Base-by-base conservation (phyloP, 2,329 filamentous ascomycete species). In the Fusarium falciforme region DNA sequence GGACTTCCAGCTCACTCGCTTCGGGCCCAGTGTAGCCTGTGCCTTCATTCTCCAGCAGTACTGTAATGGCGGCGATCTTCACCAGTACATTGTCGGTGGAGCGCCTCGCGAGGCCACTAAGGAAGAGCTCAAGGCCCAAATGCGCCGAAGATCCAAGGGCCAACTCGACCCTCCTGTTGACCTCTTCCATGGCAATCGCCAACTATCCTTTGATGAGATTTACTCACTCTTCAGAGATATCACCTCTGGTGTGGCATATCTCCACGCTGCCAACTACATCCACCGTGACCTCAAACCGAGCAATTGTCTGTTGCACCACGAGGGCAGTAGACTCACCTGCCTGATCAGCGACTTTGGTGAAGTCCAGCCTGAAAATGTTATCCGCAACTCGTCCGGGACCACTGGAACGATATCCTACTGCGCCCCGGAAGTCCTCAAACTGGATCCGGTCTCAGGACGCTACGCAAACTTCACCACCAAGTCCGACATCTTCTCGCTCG, bases 331-430 rank as follows among this genome's bases (percentile, higher is more conserved):
- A 44, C 85, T 95, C 12, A 90, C 89, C 61, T 97, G 97, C 55
- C 86, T 99, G 17, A 97, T 99, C 66, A 98, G 96, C 81, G 96
- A 99, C 81, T 99, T 99, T 84, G 96, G 97, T 44, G 96, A 99
- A 82, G 96, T 98, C 0, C 97, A 99, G 80, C 89, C 92, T 2
- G 93, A 95, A 74, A 93, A 96, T 78, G 89, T 90, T 1, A 90
- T 91, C 17, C 91, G 96, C n/a, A 93, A 93, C 67, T 98, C 95
- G 0, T 98, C 95, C 0, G 96, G 96, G 2, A 93, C 95, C 0
- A 99, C 96, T 0, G 96, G 96, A 1, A 99, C 96, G 0, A 96
- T 99, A 54, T 98, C 96, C 0, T 99, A 98, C 82, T 99, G 96
- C 82, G 96, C 96, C 0, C 96, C 96, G 0, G 96, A 99, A 82